Percentiles rank a stretch among this genome's conserved stretches.
Evolutionary conservation across 2,329 filamentous ascomycete genomes (phyloP).

Genomic region (Juglanconis oblonga): DNA sequence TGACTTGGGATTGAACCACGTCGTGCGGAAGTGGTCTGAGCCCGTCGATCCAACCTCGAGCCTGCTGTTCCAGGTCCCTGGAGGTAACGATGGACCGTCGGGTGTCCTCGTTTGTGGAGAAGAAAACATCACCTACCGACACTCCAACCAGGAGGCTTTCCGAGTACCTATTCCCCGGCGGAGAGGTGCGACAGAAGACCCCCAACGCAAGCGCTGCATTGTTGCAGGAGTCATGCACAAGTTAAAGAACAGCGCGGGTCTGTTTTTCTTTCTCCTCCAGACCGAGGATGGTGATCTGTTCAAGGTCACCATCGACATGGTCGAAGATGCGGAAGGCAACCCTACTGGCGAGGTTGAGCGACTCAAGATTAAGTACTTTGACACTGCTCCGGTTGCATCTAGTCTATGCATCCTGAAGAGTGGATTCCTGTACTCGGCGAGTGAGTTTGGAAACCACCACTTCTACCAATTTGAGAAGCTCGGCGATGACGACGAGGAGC

Average conservation of each 20-base stretch:
- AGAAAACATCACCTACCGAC: slow-evolving; percentile 94
- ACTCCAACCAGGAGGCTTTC: slow-evolving; percentile 89
- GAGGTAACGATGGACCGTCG: slow-evolving; percentile 88
- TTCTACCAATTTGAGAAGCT: slow-evolving; percentile 98
- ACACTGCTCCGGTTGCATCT: slow-evolving; percentile 85
- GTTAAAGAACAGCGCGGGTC: slow-evolving; percentile 74
- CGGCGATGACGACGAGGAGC: slow-evolving; percentile 89
- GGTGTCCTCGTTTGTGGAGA: slow-evolving; percentile 93
- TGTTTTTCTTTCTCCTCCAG: slow-evolving; percentile 96
- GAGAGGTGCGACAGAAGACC: slow-evolving; percentile 85
- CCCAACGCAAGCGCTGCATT: slow-evolving; percentile 82
- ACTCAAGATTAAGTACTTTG: slow-evolving; percentile 95
- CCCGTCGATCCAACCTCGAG: slow-evolving; percentile 86
- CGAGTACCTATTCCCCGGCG: slow-evolving; percentile 85
- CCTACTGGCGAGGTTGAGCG: slow-evolving; percentile 76
- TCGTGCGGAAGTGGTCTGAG: slow-evolving; percentile 95
- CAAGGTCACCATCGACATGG: slow-evolving; percentile 92
- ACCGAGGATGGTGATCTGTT: slow-evolving; percentile 98
- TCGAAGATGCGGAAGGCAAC: slow-evolving; percentile 74
- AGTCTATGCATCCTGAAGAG: slow-evolving; percentile 92
- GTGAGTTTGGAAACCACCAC: slow-evolving; percentile 88
- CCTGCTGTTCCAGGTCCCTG: slow-evolving; percentile 91
- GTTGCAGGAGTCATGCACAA: slow-evolving; percentile 96
- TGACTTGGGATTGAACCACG: slow-evolving; percentile 93
- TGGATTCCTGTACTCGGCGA: slow-evolving; percentile 89